A percentile compares a stretch with the other conserved stretches of the same genome.
Conservation (phyloP, 139 green algal species). For the Auxenochlorella protothecoides region DNA sequence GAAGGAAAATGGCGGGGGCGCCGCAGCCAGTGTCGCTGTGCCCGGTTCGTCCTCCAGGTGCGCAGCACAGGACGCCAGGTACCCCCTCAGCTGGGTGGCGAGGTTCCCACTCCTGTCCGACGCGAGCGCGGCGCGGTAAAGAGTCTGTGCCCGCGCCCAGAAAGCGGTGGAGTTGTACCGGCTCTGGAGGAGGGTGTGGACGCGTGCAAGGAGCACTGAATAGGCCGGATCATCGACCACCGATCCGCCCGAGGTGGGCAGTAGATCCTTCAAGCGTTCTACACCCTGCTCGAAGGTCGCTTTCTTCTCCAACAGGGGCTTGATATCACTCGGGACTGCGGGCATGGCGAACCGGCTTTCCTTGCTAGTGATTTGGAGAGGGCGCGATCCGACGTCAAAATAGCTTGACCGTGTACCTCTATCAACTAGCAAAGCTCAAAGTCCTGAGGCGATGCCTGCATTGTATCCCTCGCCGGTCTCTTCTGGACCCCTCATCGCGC, state of each 20-base stretch:
- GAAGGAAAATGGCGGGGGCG: too few relatives aligned
- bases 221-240: not conserved
- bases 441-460: too few relatives aligned
- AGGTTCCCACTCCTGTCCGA: not conserved
- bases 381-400: too few relatives aligned
- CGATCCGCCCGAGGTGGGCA: not conserved
- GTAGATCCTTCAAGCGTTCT: not conserved
- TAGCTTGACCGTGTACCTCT: too few relatives aligned
- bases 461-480: too few relatives aligned
- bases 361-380: too few relatives aligned
- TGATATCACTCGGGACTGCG: not conserved
- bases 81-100: not conserved
- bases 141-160: constrained; percentile 3
- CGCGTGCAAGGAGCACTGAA: not conserved
- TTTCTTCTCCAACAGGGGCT: constrained; percentile 10
- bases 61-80: not conserved
- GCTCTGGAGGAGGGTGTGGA: constrained; percentile 5
- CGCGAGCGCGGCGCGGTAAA: too few relatives aligned
- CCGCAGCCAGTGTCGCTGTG: not conserved
- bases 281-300: not conserved
- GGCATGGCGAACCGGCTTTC: not conserved
- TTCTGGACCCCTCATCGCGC: too few relatives aligned
- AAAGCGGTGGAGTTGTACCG: constrained; percentile 13
- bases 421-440: too few relatives aligned
- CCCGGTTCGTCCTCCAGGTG: not conserved